Conservation (phyloP, 495 filamentous ascomycete species). For the Clavariopsis aquatica region DNA sequence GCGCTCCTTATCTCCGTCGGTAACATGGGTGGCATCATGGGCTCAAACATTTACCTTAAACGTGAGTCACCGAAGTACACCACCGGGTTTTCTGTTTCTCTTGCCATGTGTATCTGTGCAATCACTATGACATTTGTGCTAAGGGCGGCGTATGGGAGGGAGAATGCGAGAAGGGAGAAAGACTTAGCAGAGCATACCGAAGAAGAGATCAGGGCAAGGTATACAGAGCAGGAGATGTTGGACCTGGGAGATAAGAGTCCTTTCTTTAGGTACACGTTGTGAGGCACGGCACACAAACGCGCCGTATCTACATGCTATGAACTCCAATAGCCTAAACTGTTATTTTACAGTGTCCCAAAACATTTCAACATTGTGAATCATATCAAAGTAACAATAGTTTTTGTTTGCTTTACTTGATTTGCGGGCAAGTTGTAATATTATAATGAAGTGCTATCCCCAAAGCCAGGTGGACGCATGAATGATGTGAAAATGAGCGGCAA, state of each 20-base stretch:
- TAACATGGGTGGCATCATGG: slow-evolving; percentile 39
- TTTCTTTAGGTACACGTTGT: slow-evolving; percentile 36
- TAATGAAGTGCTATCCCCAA: too few species aligned
- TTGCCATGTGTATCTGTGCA: slow-evolving; percentile 20
- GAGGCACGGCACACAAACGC: too few species aligned
- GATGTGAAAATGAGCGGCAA: too few species aligned
- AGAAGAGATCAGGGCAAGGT: slow-evolving; percentile 28
- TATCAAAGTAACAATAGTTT: too few species aligned
- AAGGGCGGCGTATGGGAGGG: slow-evolving; percentile 17
- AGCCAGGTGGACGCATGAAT: too few species aligned
- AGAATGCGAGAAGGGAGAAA: slow-evolving; percentile 24
- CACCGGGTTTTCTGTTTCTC: slow-evolving; percentile 27
- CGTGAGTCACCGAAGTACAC: slow-evolving; percentile 33
- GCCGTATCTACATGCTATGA: too few species aligned
- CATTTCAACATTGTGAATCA: too few species aligned
- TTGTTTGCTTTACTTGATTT: too few species aligned
- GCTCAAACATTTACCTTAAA: slow-evolving; percentile 30
- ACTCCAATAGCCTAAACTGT: too few species aligned
- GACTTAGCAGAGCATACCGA: slow-evolving; percentile 11
- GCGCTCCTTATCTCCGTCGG: slow-evolving; percentile 36
- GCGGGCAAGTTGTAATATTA: too few species aligned
- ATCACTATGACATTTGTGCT: slow-evolving; percentile 29
- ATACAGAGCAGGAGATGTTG: slow-evolving; percentile 33
- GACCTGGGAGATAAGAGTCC: slow-evolving; percentile 35
- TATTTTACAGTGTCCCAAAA: too few species aligned